Evolutionary conservation across 1,284 basidiomycete species (phyloP), one percentile per base, ranked within the genome.

Genomic region (Rhodotorula sp.): DNA sequence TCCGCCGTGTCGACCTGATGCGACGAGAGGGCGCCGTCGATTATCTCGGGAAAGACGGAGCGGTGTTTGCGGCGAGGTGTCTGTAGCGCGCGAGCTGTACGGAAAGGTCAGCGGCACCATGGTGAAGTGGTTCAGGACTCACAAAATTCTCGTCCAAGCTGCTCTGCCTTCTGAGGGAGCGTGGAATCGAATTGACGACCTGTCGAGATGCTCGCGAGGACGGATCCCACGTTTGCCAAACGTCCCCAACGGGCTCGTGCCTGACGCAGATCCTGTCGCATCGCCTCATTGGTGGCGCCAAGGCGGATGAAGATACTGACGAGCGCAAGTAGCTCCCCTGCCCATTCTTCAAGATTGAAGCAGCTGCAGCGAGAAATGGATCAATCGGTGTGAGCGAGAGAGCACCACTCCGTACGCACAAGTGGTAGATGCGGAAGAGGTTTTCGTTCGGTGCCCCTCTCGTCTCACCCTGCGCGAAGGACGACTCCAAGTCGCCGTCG

Each of bases 291-390:
- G 40, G 72, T 76, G 20, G 69, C 60, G 1, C 75, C 63, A 47
- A 79, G 71, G 11, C 62, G 62, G 40, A 70, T 67, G 51, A 79
- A 79, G 30, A 91, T 88, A 77, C 93, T 90, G 0, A 92, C 84
- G 7, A 96, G 85, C 51, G 87, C 87, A 54, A 89, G 83, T 57
- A 94, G 81, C 79, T 96, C 94, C 68, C 85, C 83, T 10, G 90
- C 86, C 78, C 95, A 95, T 78, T 96, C 94, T 80, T 96, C 92
- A 54, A 95, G 80, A 0, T 92, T 94, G 80, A 95, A 96, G 69
- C 94, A 89, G 80, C 68, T 69, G 60, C 48, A 37, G 4, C n/a
- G 5, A 52, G 26, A 6, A 13, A 1, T 26, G 30, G 9, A 22
- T 26, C 13, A 22, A 10, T 44, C 0, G 18, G 31, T n/a, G 15